Conservation (phyloP, 2,329 filamentous ascomycete species). For the Fusarium sp. region DNA sequence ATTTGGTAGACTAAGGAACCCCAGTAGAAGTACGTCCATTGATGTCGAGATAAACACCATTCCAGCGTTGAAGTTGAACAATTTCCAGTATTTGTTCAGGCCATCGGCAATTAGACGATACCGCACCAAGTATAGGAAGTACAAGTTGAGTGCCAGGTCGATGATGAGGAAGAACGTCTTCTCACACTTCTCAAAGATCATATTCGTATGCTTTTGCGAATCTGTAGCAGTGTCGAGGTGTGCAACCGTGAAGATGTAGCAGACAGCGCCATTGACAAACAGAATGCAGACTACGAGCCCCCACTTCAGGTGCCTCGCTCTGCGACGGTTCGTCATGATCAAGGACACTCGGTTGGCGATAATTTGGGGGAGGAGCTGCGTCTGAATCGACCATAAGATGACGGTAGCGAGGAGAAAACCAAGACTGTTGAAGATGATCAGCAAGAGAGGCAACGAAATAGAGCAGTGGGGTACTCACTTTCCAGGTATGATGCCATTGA, state of each 20-base stretch:
- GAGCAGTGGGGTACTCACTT: neutral
- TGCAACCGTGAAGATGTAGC: constrained; percentile 55
- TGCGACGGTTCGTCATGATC: constrained; percentile 54
- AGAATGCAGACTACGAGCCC: constrained; percentile 50
- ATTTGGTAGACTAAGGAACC: constrained; percentile 40
- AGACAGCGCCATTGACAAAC: constrained; percentile 54
- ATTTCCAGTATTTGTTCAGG: constrained; percentile 61
- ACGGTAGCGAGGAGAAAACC: constrained; percentile 20
- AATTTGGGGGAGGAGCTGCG: constrained; percentile 58
- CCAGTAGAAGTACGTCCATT: constrained; percentile 55
- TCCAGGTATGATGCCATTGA: constrained; percentile 36
- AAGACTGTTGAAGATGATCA: constrained; percentile 6
- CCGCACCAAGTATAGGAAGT: constrained; percentile 61
- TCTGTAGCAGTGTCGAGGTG: constrained; percentile 42
- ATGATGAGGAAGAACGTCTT: constrained; percentile 63
- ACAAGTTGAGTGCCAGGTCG: constrained; percentile 61
- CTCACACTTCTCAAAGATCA: constrained; percentile 42
- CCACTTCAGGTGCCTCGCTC: constrained; percentile 52
- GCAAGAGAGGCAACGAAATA: neutral
- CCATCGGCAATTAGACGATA: constrained; percentile 59
- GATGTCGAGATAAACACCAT: constrained; percentile 61
- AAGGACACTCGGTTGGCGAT: constrained; percentile 58
- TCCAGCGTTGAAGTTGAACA: constrained; percentile 61
- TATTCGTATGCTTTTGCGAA: constrained; percentile 23
- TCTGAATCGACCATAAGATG: constrained; percentile 43